phyloP scores from a whole-genome alignment of 192 early-diverging fungal species.

The Anaeromyces robustus region DNA sequence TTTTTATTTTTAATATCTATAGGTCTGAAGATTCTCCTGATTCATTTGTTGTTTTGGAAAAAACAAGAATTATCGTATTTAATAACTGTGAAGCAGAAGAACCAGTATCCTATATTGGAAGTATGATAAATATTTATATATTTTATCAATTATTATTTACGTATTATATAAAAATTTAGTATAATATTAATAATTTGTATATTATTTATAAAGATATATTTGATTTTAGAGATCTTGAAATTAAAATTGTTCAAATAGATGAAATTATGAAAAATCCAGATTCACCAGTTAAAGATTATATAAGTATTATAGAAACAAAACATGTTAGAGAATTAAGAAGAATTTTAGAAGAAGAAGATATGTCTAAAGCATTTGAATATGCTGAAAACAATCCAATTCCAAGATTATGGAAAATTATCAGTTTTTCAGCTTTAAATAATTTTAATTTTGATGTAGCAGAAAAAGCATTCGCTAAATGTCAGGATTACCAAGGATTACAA shows the following conservation, averaged over 20 bases:
- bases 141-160: neutral
- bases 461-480: slow-evolving; percentile 23
- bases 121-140: slow-evolving; percentile 7
- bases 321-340: slow-evolving; percentile 26
- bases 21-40: slow-evolving; percentile 38
- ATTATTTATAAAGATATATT: slow-evolving; percentile 24
- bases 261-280: slow-evolving; percentile 28
- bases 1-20: too few species aligned
- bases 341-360: slow-evolving; percentile 17
- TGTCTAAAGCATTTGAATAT: slow-evolving; percentile 28
- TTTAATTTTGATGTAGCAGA: slow-evolving; percentile 25
- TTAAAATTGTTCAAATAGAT: slow-evolving; percentile 32
- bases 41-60: slow-evolving; percentile 38
- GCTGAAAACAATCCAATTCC: slow-evolving; percentile 34
- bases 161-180: too few species aligned
- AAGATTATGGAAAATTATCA: slow-evolving; percentile 33
- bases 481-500: slow-evolving; percentile 31
- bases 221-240: slow-evolving; percentile 28
- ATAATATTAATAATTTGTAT: too few species aligned
- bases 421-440: slow-evolving; percentile 25
- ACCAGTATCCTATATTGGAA: slow-evolving; percentile 32
- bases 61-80: slow-evolving; percentile 39
- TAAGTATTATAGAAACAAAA: slow-evolving; percentile 24
- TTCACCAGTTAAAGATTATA: slow-evolving; percentile 13
- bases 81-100: slow-evolving; percentile 35